Evolutionary conservation across 148 eudicot species (phyloP).

Genomic region (Vaccinium myrtillus): DNA sequence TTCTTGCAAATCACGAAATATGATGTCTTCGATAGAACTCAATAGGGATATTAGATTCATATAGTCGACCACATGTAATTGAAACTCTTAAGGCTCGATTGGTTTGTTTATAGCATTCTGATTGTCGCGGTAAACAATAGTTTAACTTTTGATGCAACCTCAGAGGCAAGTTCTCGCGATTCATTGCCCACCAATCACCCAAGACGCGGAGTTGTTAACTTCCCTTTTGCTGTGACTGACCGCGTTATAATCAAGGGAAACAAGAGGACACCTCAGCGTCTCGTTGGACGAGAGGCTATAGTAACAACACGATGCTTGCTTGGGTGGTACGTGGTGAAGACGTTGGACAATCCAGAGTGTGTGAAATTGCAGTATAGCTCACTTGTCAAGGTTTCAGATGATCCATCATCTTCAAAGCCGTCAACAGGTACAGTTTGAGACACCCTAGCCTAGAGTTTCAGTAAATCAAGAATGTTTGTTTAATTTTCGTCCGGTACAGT

Average conservation of each 20-base stretch:
- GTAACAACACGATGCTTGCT: conserved; percentile 90
- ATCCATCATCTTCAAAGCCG: conserved; percentile 38
- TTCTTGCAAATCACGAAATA: too few species aligned
- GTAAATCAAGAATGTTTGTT: neutral
- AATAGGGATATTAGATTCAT: too few species aligned
- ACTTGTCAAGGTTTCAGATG: conserved; percentile 62
- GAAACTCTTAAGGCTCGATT: too few species aligned
- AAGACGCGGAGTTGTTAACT: conserved; percentile 65
- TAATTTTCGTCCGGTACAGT: neutral
- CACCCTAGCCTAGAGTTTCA: conserved; percentile 40
- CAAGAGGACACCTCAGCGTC: conserved; percentile 80
- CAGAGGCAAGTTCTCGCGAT: conserved; percentile 31
- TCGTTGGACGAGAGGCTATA: conserved; percentile 89
- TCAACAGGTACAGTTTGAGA: conserved; percentile 25
- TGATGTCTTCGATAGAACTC: too few species aligned
- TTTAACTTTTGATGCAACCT: too few species aligned
- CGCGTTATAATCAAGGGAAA: conserved; percentile 89
- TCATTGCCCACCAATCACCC: conserved; percentile 38
- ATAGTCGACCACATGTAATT: too few species aligned
- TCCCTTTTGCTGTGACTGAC: conserved; percentile 78
- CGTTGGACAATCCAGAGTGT: conserved; percentile 86
- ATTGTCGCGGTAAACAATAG: too few species aligned
- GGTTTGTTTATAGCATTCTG: too few species aligned
- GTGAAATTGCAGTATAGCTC: conserved; percentile 92
- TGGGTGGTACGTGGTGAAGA: conserved; percentile 96